Conservation (phyloP, 225 moss, liverwort and hornwort species). For the Physcomitrellopsis africana region DNA sequence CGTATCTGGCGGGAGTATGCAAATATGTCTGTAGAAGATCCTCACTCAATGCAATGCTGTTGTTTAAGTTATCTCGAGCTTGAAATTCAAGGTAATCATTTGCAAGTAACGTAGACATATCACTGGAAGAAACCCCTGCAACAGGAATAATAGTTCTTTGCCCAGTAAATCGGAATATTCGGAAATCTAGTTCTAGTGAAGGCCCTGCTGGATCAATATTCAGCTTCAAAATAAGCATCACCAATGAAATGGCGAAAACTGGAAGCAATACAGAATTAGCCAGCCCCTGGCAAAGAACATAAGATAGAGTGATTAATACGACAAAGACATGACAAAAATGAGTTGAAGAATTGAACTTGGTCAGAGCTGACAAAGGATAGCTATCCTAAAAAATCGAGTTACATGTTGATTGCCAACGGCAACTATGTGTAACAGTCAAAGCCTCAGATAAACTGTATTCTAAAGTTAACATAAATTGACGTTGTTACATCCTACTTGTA, state of each 20-base stretch:
- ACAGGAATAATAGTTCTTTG: conserved; percentile 60
- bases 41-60: conserved; percentile 84
- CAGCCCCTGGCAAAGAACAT: conserved; percentile 66
- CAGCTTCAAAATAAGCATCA: conserved; percentile 92
- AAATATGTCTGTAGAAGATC: conserved; percentile 68
- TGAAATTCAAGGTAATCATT: conserved; percentile 66
- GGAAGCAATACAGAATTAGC: conserved; percentile 89
- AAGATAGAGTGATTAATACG: not conserved
- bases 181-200: conserved; percentile 60
- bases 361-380: not conserved
- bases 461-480: too few relatives aligned
- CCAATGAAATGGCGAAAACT: conserved; percentile 81
- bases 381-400: not conserved
- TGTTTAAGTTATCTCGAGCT: conserved; percentile 39
- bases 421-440: not conserved
- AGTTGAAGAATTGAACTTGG: not conserved
- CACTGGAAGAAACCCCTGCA: conserved; percentile 52
- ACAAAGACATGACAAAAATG: not conserved
- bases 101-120: conserved; percentile 46
- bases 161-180: conserved; percentile 61
- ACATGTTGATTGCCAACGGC: not conserved
- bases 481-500: too few relatives aligned
- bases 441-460: too few relatives aligned
- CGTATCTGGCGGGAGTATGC: conserved; percentile 70
- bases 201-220: conserved; percentile 95